A percentile compares a stretch with the other conserved stretches of the same genome.
These are phyloP conservation scores for Eucalyptus erythrocorys DNA, from an alignment of 345 rosid species.

Conservation along the genomic window DNA sequence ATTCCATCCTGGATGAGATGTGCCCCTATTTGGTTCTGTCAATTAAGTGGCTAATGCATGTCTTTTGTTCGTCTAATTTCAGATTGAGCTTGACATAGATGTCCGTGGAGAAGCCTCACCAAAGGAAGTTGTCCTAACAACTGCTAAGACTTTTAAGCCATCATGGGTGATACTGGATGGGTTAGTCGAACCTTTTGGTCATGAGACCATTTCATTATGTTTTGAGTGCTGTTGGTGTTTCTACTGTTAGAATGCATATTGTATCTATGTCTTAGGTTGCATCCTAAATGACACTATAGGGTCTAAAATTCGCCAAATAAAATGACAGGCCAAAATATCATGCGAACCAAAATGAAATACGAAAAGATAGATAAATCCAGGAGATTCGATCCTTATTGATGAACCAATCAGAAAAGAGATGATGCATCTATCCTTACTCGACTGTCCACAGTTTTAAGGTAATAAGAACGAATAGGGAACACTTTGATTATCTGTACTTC, in stretches of 20 bases:
- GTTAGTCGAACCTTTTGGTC: conserved; percentile 3
- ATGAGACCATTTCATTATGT: neutral
- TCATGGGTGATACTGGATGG: conserved; percentile 46
- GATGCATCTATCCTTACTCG: neutral
- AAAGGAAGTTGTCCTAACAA: conserved; percentile 15
- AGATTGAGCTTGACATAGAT: conserved; percentile 29
- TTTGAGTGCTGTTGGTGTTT: neutral
- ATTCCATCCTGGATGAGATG: neutral
- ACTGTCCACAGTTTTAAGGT: neutral
- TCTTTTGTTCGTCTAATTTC: neutral
- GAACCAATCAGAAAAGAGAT: neutral
- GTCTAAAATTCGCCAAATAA: neutral
- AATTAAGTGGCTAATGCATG: neutral
- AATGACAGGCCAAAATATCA: neutral
- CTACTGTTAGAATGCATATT: neutral
- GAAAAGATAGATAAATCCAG: neutral
- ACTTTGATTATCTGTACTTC: neutral
- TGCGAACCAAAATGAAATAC: neutral
- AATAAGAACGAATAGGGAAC: neutral
- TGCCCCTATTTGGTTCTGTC: neutral
- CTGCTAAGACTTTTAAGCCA: conserved; percentile 19
- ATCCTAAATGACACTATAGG: neutral
- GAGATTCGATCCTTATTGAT: neutral
- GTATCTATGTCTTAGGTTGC: neutral
- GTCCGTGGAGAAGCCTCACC: conserved; percentile 20